A percentile compares a stretch with the other conserved stretches of the same genome.
Evolutionary conservation across 2,329 filamentous ascomycete species (phyloP).

Genomic region (Fusarium chaquense): DNA sequence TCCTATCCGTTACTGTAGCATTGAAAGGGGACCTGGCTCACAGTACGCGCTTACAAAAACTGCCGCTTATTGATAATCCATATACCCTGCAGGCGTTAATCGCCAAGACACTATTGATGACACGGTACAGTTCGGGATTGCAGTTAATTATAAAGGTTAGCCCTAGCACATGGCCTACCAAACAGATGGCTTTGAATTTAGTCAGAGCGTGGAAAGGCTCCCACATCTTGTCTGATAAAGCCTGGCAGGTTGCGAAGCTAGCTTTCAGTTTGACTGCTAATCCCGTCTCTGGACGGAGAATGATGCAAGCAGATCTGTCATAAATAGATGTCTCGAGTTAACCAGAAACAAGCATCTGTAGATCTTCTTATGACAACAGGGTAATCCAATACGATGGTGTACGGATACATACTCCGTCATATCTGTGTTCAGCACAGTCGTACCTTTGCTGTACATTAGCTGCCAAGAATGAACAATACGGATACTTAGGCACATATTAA

Average conservation of each 20-base stretch:
- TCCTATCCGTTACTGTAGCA: constrained; percentile 4
- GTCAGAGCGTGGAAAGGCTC: constrained; percentile 7
- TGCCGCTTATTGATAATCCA: constrained; percentile 19
- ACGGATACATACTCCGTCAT: neutral
- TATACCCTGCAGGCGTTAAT: constrained; percentile 14
- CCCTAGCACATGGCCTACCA: neutral
- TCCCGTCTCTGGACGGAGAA: neutral
- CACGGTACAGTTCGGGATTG: neutral
- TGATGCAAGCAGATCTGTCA: constrained; percentile 1
- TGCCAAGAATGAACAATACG: neutral
- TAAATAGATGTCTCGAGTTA: neutral
- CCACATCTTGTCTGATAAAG: constrained; percentile 1
- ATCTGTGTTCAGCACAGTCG: neutral
- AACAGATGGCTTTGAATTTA: constrained; percentile 5
- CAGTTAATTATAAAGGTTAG: neutral
- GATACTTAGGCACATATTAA: neutral
- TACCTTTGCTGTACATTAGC: neutral
- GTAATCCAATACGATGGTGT: neutral
- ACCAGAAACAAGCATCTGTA: neutral
- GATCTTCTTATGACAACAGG: too few species aligned
- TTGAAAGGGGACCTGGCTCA: constrained; percentile 3
- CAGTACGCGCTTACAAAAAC: constrained; percentile 21
- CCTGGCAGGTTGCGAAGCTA: constrained; percentile 18
- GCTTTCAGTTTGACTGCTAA: neutral
- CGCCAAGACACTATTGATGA: constrained; percentile 24